A percentile compares a stretch with the other conserved stretches of the same genome.
Conservation (phyloP, 345 rosid species). For the Melastoma malabathricum region DNA sequence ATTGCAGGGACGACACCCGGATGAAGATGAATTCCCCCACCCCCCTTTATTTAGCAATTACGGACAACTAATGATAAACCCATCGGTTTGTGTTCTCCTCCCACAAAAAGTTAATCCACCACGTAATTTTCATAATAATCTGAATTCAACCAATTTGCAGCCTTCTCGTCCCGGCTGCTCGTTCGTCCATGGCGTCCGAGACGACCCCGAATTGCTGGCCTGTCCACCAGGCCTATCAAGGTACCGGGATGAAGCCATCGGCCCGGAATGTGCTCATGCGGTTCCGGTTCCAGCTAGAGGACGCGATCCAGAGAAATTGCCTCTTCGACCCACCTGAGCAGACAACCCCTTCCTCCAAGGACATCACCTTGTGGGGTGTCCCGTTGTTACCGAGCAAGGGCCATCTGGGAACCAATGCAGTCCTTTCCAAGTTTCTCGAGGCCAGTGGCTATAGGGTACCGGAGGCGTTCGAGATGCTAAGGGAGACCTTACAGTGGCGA, state of each 20-base stretch:
- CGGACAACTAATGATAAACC: too few species aligned
- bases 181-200: too few species aligned
- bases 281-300: constrained; percentile 32
- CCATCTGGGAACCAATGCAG: constrained; percentile 31
- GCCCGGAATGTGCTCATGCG: constrained; percentile 27
- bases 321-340: constrained; percentile 15
- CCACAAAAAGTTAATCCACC: too few species aligned
- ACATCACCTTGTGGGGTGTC: constrained; percentile 39
- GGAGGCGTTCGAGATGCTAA: constrained; percentile 43
- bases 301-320: constrained; percentile 30
- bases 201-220: too few species aligned
- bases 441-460: constrained; percentile 25
- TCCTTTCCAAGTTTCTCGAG: constrained; percentile 38
- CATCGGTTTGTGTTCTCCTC: too few species aligned
- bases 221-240: neutral
- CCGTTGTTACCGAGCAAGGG: constrained; percentile 43
- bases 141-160: too few species aligned
- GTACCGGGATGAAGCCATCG: constrained; percentile 12
- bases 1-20: too few species aligned
- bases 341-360: constrained; percentile 4
- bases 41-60: too few species aligned
- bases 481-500: constrained; percentile 36
- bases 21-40: too few species aligned
- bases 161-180: too few species aligned
- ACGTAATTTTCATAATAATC: too few species aligned